These are phyloP conservation scores for Meredithiella fracta DNA, from an alignment of 2,329 filamentous ascomycete species.

Conservation along the genomic window DNA sequence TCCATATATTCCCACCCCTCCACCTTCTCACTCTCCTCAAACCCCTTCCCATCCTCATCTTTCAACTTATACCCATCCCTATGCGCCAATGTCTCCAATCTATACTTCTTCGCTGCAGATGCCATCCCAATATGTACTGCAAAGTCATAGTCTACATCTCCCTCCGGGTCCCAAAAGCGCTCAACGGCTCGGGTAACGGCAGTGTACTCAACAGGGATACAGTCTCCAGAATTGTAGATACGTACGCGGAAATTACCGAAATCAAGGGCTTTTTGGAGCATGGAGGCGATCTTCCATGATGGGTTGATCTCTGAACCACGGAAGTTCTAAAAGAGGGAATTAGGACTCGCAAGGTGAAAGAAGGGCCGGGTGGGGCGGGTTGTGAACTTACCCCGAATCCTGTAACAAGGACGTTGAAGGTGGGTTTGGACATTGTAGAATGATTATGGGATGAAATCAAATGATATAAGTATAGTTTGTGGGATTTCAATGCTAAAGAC, in stretches of 20 bases:
- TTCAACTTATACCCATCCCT: conserved; percentile 53
- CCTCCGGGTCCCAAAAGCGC: background rate
- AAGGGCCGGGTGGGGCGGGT: background rate
- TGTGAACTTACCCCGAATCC: background rate
- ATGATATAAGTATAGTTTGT: too few species aligned
- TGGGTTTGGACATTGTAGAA: too few species aligned
- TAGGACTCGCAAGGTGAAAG: background rate
- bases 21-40: conserved; percentile 31
- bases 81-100: conserved; percentile 53
- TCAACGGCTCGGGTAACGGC: background rate
- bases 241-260: background rate
- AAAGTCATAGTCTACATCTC: conserved; percentile 36
- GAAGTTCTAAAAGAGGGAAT: background rate
- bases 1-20: conserved; percentile 41
- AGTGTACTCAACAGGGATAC: background rate
- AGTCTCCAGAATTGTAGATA: background rate
- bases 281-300: background rate
- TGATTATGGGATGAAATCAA: too few species aligned
- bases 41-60: conserved; percentile 51
- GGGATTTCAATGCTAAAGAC: too few species aligned
- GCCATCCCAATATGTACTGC: conserved; percentile 72
- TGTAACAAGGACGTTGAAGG: background rate
- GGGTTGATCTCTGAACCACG: background rate
- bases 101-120: conserved; percentile 44
- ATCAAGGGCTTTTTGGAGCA: background rate